Evolutionary conservation across 2,329 filamentous ascomycete species (phyloP).

Genomic region (Aspergillus nomiae): DNA sequence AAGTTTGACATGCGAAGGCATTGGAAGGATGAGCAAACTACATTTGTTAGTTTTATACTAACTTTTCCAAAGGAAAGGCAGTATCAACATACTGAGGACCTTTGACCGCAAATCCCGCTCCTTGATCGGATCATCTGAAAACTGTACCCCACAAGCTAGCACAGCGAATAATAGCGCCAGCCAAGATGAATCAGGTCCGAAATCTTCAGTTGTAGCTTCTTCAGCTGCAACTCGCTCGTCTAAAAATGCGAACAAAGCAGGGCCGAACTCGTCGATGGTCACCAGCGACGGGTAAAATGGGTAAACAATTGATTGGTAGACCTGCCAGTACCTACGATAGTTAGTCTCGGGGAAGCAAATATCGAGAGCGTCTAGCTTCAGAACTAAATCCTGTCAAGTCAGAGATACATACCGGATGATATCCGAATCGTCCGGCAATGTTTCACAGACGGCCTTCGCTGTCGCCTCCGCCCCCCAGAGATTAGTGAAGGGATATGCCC

Average conservation of each 20-base stretch:
- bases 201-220: neutral
- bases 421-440: conserved; percentile 26
- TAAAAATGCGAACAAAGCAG: conserved; percentile 20
- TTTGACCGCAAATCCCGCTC: conserved; percentile 26
- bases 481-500: conserved; percentile 26
- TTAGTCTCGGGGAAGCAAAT: neutral
- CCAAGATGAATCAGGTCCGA: conserved; percentile 20
- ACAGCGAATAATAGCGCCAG: conserved; percentile 26
- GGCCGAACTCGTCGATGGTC: conserved; percentile 16
- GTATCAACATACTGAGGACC: conserved; percentile 22
- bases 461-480: conserved; percentile 23
- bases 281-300: conserved; percentile 25
- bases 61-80: neutral
- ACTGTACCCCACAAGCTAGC: conserved; percentile 26
- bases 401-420: conserved; percentile 20
- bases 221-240: conserved; percentile 10
- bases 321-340: conserved; percentile 21
- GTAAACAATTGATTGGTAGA: conserved; percentile 20
- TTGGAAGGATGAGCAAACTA: conserved; percentile 29
- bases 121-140: conserved; percentile 25
- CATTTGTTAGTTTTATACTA: neutral
- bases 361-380: neutral
- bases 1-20: conserved; percentile 27
- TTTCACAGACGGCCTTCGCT: conserved; percentile 20
- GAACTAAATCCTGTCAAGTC: neutral